Conservation (phyloP, 169 alveolate species). For the Plasmodium coatneyi region DNA sequence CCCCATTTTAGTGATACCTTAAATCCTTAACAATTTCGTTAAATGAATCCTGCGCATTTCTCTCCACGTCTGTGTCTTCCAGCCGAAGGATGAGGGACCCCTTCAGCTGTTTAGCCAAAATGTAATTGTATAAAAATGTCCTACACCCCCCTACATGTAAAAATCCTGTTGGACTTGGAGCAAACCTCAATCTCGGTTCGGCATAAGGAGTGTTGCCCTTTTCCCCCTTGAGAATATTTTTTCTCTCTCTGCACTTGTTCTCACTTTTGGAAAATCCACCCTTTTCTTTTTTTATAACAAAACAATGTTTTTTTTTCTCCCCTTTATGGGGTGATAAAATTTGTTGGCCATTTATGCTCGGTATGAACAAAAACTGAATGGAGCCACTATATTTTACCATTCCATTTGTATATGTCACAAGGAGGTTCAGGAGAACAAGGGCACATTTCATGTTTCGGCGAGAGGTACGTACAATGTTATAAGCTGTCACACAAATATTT, state of each 20-base stretch:
- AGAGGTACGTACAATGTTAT: neutral
- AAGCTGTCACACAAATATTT: neutral
- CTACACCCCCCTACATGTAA: conserved; percentile 88
- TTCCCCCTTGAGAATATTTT: neutral
- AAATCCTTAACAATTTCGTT: conserved; percentile 78
- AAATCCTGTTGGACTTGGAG: conserved; percentile 88
- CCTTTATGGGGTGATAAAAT: conserved; percentile 12
- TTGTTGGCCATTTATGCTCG: neutral
- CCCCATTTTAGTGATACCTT: conserved; percentile 68
- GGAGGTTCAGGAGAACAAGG: conserved; percentile 14
- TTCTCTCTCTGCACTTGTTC: conserved; percentile 5
- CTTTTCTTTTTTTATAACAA: conserved; percentile 23
- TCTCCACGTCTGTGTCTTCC: conserved; percentile 86
- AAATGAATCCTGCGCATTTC: conserved; percentile 74
- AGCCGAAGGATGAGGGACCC: conserved; percentile 83
- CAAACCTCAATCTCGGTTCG: conserved; percentile 74
- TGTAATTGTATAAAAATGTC: conserved; percentile 86
- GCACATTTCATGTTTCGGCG: conserved; percentile 35
- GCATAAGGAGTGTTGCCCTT: neutral
- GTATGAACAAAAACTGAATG: neutral
- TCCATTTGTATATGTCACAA: conserved; percentile 1
- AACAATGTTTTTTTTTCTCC: neutral
- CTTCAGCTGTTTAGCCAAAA: conserved; percentile 75
- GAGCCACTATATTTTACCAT: neutral
- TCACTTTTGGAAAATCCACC: neutral